Percentiles rank a stretch among this genome's conserved stretches.
These are phyloP conservation scores for Pyrenophora teres DNA, from an alignment of 2,329 filamentous ascomycete species.

Conservation along the genomic window DNA sequence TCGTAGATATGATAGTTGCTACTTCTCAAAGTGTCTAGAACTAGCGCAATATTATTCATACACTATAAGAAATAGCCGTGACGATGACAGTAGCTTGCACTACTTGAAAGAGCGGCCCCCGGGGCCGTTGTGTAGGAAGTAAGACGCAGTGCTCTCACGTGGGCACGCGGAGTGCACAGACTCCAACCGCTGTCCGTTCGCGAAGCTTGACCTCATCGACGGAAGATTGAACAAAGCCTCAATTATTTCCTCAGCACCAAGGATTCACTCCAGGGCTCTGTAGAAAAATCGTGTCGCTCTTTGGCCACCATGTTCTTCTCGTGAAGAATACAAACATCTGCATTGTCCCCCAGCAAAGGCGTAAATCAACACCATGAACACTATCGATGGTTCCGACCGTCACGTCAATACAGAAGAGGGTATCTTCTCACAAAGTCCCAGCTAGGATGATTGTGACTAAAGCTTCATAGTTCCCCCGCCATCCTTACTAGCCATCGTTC, in stretches of 20 bases:
- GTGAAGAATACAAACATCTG: background rate
- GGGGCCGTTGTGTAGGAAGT: background rate
- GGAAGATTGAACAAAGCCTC: constrained; percentile 1
- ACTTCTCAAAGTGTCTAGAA: no score
- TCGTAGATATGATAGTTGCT: no score
- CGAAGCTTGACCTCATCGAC: constrained; percentile 16
- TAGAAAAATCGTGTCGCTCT: background rate
- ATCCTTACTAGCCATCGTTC: constrained; percentile 84
- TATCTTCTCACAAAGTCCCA: constrained; percentile 11
- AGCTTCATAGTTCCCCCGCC: constrained; percentile 61
- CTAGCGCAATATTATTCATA: no score
- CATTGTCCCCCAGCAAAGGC: background rate
- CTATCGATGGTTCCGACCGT: constrained; percentile 63
- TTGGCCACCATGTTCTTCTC: background rate
- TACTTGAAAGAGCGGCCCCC: no score
- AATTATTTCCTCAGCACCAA: background rate
- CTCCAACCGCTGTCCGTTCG: constrained; percentile 7
- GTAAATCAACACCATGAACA: constrained; percentile 59
- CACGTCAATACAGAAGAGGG: constrained; percentile 46
- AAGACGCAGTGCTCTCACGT: constrained; percentile 10
- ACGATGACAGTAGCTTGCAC: no score
- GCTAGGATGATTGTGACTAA: constrained; percentile 5
- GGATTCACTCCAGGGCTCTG: background rate
- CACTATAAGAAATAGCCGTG: no score
- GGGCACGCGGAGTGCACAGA: constrained; percentile 9